Conservation (phyloP, 1,284 basidiomycete genomes). For the Ceratobasidium sp. region DNA sequence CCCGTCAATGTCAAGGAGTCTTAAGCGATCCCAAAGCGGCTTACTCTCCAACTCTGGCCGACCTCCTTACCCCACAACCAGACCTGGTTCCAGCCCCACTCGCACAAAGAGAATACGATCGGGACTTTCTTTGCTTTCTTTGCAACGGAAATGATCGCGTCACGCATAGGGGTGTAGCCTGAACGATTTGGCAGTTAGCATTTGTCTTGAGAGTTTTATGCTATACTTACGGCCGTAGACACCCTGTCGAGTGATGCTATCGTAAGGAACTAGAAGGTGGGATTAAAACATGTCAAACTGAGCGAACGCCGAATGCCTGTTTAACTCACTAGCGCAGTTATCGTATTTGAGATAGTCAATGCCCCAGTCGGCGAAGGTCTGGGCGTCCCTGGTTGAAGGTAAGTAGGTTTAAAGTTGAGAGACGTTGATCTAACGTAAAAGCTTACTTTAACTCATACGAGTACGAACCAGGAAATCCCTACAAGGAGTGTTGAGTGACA, state of each 20-base stretch:
- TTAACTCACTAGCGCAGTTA: conserved; percentile 56
- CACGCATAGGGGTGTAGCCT: conserved; percentile 50
- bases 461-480: conserved; percentile 59
- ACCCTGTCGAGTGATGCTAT: conserved; percentile 56
- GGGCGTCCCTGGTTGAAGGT: conserved; percentile 28
- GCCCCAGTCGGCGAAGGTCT: conserved; percentile 51
- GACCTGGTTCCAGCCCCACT: conserved; percentile 64
- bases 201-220: neutral
- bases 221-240: conserved; percentile 57
- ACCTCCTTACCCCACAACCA: conserved; percentile 60
- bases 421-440: conserved; percentile 48
- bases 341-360: conserved; percentile 65
- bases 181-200: neutral
- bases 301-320: neutral
- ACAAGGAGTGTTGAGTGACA: conserved; percentile 40
- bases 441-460: conserved; percentile 57
- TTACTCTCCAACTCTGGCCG: conserved; percentile 57
- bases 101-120: conserved; percentile 58
- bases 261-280: conserved; percentile 54
- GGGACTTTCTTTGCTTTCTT: conserved; percentile 52
- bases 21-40: conserved; percentile 43
- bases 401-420: conserved; percentile 45
- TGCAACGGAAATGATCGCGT: conserved; percentile 55
- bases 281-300: neutral
- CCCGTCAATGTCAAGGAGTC: conserved; percentile 6